These are phyloP conservation scores for Pseudopyricularia javanii DNA, from an alignment of 2,329 filamentous ascomycete species.

Conservation along the genomic window DNA sequence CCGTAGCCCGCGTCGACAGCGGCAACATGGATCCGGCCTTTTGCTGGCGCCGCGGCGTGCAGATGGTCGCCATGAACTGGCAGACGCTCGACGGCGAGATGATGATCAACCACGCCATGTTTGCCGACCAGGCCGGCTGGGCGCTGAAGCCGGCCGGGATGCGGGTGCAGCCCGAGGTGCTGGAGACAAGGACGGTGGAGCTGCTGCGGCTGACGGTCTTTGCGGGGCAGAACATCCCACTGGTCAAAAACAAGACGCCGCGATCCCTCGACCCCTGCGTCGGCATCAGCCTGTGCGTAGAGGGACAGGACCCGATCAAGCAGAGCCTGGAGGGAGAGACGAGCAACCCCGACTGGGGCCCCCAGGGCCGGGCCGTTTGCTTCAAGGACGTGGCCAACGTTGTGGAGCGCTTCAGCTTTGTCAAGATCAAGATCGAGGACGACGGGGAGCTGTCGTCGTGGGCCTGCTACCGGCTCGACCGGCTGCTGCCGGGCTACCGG, in stretches of 20 bases:
- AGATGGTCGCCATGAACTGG: conserved; percentile 98
- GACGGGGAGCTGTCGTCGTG: conserved; percentile 34
- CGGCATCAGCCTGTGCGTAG: conserved; percentile 71
- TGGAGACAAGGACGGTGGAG: conserved; percentile 38
- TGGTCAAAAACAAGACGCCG: conserved; percentile 16
- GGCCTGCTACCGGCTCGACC: conserved; percentile 48
- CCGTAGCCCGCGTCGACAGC: conserved; percentile 59
- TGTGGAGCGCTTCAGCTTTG: conserved; percentile 58
- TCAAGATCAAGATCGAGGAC: conserved; percentile 51
- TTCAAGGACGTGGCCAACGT: conserved; percentile 48
- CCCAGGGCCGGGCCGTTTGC: conserved; percentile 35
- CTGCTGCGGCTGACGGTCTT: conserved; percentile 57
- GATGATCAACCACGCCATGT: conserved; percentile 98
- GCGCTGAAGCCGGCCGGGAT: conserved; percentile 73
- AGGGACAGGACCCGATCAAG: conserved; percentile 37
- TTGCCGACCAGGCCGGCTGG: conserved; percentile 75
- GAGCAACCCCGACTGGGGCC: conserved; percentile 51
- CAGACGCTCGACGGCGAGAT: conserved; percentile 88
- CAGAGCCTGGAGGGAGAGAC: conserved; percentile 44
- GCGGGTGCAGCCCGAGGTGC: conserved; percentile 30
- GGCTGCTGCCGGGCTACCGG: conserved; percentile 41
- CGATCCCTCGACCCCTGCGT: conserved; percentile 57
- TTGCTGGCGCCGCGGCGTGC: conserved; percentile 87
- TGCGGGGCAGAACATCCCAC: conserved; percentile 62
- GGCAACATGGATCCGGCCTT: conserved; percentile 90